Evolutionary conservation across 352 stramenopile species (phyloP).

Genomic region (Globisporangium polare): DNA sequence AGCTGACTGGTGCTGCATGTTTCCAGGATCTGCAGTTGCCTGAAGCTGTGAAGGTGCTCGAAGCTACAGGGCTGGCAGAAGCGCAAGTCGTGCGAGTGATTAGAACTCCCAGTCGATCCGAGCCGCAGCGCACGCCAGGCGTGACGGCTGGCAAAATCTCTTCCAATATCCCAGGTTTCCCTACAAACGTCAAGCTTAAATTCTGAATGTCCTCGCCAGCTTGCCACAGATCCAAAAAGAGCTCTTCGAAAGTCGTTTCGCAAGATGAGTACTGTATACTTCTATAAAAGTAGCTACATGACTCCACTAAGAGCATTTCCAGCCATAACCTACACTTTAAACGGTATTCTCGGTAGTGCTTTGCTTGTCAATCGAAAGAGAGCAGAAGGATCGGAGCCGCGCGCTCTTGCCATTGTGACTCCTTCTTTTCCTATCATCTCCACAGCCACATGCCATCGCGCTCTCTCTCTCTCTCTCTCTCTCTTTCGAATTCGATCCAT

Average conservation of each 20-base stretch:
- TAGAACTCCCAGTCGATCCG: not conserved
- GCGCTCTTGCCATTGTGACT: conserved; percentile 2
- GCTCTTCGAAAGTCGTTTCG: not conserved
- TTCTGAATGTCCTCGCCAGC: conserved; percentile 1
- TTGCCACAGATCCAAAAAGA: not conserved
- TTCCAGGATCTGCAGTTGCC: not conserved
- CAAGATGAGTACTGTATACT: not conserved
- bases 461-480: not conserved
- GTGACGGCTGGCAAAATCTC: not conserved
- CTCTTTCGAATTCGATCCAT: too few species aligned
- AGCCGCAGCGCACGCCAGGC: not conserved
- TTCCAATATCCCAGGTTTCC: not conserved
- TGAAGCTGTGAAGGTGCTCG: too few species aligned
- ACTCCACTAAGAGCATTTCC: not conserved
- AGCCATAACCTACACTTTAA: not conserved
- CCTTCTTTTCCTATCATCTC: conserved; percentile 4
- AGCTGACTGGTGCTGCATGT: not conserved
- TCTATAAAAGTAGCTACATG: not conserved
- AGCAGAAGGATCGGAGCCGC: not conserved
- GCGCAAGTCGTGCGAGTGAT: not conserved
- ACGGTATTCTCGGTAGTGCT: not conserved
- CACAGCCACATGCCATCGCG: not conserved
- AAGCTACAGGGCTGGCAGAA: too few species aligned
- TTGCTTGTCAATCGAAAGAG: conserved; percentile 5
- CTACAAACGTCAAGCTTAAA: conserved; percentile 2